Percentiles rank a stretch among this genome's conserved stretches.
phyloP scores from a whole-genome alignment of 257 asterid species.

The Rubia yunnanensis region DNA sequence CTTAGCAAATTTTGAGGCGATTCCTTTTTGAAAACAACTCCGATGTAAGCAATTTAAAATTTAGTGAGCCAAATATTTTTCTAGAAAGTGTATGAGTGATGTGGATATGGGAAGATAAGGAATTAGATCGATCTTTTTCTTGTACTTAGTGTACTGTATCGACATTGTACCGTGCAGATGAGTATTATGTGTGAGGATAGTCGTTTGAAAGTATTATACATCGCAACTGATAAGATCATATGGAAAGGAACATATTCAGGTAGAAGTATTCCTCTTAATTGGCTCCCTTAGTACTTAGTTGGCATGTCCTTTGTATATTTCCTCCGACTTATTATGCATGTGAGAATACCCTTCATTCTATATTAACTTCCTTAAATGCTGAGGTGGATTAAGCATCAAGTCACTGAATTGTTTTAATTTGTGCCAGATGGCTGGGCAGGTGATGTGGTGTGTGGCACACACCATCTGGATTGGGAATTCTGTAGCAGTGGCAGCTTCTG shows the following conservation, averaged over 20 bases:
- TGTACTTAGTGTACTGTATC: not conserved
- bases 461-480: slow-evolving; percentile 93
- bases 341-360: not conserved
- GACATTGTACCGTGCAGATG: too few species aligned
- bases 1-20: not conserved
- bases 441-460: slow-evolving; percentile 94
- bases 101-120: not conserved
- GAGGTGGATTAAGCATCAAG: not conserved
- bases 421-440: slow-evolving; percentile 87
- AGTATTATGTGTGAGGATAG: not conserved
- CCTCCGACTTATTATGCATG: not conserved
- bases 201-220: not conserved
- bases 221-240: not conserved
- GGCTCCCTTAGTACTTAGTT: not conserved
- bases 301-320: not conserved
- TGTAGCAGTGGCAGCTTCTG: slow-evolving; percentile 77
- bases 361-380: not conserved
- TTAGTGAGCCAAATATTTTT: not conserved
- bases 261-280: not conserved
- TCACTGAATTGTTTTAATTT: not conserved
- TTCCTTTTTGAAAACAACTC: not conserved
- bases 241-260: not conserved
- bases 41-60: not conserved
- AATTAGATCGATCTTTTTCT: not conserved
- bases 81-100: not conserved